Base-by-base conservation (phyloP, 2,329 filamentous ascomycete species). In the Cladosporium sp. region DNA sequence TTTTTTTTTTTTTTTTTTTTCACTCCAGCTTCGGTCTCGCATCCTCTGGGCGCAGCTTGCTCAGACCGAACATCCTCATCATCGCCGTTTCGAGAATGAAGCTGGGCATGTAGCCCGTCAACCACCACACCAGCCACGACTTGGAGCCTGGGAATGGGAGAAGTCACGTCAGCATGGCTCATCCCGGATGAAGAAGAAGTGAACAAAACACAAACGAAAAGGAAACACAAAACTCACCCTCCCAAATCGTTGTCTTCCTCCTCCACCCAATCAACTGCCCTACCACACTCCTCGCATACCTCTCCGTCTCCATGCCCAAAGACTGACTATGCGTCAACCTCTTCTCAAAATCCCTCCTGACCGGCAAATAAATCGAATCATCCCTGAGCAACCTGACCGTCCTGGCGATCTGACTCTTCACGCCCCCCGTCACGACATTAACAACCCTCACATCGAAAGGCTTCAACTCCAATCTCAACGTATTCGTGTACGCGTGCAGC, bases 351-450 rank as follows among this genome's bases (percentile, higher is more conserved):
- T 79, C 74, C 4, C 66, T 67, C 37, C 73, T 68, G 27, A 83
- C 68, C 0, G 79, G 76, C 18, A 73, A 56, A 60, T 81, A 83
- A 18, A 80, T 67, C 0, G 74, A 79, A 40, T 71, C 70, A 7
- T 69, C 64, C 2, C 70, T 67, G 7, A 84, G 61, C 4, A 65
- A 63, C 20, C 79, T 71, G 12, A 78, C 63, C 4, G 68, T 71
- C n/a, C 80, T 72, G 3, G 78, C 76, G 56, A 84, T 81, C 27
- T 78, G 78, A 37, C 74, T 78, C 61, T 78, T 75, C 27, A 84
- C 80, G 9, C 81, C 80, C 8, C 82, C 82, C 1, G 82, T 84
- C 6, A 84, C 66, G 5, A 77, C 63, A 0, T 67, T 76, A 7
- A 76, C 58, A 6, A 77, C 74, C 9, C 69, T 64, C 7, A 77